phyloP scores from a whole-genome alignment of 768 basidiomycete genomes.

The Lactifluus hygrophoroides region DNA sequence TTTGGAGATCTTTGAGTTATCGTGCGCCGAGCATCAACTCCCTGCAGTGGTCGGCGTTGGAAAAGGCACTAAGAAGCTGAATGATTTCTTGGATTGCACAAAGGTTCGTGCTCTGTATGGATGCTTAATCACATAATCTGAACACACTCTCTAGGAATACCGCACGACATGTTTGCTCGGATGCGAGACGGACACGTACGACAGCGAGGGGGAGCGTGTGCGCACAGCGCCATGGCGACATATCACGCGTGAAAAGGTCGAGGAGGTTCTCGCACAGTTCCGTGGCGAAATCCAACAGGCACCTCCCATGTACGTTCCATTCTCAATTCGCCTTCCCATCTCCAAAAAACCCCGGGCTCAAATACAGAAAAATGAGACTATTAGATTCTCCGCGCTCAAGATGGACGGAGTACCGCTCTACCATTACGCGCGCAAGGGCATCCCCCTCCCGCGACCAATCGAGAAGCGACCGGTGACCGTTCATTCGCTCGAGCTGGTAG shows the following conservation, averaged over 20 bases:
- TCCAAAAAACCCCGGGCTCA: neutral
- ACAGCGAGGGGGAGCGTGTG: conserved; percentile 79
- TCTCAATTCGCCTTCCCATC: neutral
- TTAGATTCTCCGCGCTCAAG: conserved; percentile 93
- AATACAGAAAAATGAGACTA: conserved; percentile 25
- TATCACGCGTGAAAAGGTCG: conserved; percentile 70
- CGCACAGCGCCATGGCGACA: conserved; percentile 73
- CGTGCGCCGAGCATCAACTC: conserved; percentile 3
- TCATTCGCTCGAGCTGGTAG: conserved; percentile 66
- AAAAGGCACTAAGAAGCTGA: conserved; percentile 81
- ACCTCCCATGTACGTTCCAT: conserved; percentile 71
- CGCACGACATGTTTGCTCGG: conserved; percentile 84
- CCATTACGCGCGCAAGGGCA: conserved; percentile 89
- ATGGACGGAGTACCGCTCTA: conserved; percentile 96
- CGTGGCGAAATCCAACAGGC: conserved; percentile 82
- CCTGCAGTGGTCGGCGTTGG: conserved; percentile 77
- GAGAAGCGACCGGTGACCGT: conserved; percentile 78
- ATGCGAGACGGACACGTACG: conserved; percentile 91
- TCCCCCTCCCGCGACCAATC: conserved; percentile 91
- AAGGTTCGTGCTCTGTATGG: conserved; percentile 47
- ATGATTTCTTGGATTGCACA: conserved; percentile 75
- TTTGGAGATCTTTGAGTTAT: neutral
- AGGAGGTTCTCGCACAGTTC: conserved; percentile 61
- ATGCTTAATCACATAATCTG: neutral
- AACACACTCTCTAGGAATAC: conserved; percentile 59